These are phyloP conservation scores for Phytophthora idaei DNA, from an alignment of 352 stramenopile genomes.

Conservation along the genomic window DNA sequence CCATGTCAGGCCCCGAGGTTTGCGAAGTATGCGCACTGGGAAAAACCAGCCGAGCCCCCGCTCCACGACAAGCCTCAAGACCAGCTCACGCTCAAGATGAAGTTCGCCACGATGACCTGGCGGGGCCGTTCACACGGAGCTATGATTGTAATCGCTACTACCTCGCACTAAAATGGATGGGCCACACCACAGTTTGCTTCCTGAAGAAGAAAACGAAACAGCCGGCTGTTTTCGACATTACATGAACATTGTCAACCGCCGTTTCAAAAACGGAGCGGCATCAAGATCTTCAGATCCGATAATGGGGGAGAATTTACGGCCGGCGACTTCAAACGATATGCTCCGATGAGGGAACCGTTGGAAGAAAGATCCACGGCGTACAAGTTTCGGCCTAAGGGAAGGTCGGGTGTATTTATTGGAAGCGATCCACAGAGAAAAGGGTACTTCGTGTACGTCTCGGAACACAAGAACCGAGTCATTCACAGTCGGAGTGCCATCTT, in stretches of 20 bases:
- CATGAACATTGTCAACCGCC: slow-evolving; percentile 5
- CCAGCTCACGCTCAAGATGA: neutral
- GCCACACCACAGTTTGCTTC: slow-evolving; percentile 10
- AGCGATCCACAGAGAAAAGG: slow-evolving; percentile 18
- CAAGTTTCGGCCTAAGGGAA: slow-evolving; percentile 10
- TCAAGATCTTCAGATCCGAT: too few species aligned
- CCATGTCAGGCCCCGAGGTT: too few species aligned
- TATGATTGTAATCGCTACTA: slow-evolving; percentile 14
- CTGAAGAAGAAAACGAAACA: slow-evolving; percentile 10
- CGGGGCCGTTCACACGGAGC: slow-evolving; percentile 1
- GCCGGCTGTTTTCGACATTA: neutral
- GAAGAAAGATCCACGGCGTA: slow-evolving; percentile 6
- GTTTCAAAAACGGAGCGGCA: too few species aligned
- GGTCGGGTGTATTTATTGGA: slow-evolving; percentile 10
- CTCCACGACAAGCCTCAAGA: neutral
- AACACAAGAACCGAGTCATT: neutral
- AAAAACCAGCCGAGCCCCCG: neutral
- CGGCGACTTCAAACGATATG: too few species aligned
- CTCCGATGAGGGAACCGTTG: neutral
- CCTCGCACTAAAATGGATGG: slow-evolving; percentile 16
- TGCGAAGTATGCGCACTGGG: too few species aligned
- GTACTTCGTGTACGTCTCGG: slow-evolving; percentile 20
- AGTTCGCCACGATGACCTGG: slow-evolving; percentile 14
- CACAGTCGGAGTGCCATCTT: too few species aligned
- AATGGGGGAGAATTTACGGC: too few species aligned